Percentiles rank a stretch among this genome's conserved stretches.
phyloP scores from a whole-genome alignment of 805 yeast species.

The Lipomyces oligophaga region DNA sequence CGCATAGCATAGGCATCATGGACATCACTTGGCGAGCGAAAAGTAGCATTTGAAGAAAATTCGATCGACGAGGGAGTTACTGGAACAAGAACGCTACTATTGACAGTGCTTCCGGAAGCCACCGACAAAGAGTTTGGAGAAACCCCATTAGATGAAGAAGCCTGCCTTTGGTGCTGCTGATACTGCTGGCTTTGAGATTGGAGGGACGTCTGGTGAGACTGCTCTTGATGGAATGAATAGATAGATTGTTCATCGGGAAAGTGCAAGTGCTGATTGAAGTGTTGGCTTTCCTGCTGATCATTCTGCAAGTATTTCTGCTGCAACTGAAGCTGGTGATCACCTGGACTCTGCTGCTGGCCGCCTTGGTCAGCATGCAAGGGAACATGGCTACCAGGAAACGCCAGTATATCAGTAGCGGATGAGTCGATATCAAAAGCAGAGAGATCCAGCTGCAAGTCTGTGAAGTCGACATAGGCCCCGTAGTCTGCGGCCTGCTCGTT shows the following conservation, averaged over 20 bases:
- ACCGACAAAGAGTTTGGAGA: too few species aligned
- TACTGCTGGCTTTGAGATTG: slow-evolving; percentile 1
- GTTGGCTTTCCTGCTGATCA: slow-evolving; percentile 4
- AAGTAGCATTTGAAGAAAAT: slow-evolving; percentile 5
- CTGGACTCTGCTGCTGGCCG: neutral
- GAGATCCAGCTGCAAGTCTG: slow-evolving; percentile 26
- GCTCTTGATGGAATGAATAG: neutral
- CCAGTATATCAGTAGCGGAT: slow-evolving; percentile 4
- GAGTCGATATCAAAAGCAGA: slow-evolving; percentile 20
- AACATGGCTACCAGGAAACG: slow-evolving; percentile 2
- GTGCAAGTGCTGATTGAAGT: neutral
- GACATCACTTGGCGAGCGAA: slow-evolving; percentile 22
- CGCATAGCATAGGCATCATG: slow-evolving; percentile 15
- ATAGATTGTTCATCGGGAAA: neutral
- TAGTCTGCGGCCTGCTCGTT: slow-evolving; percentile 9
- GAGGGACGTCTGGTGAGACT: slow-evolving; percentile 2
- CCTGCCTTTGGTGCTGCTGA: slow-evolving; percentile 9
- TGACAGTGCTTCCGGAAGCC: slow-evolving; percentile 2
- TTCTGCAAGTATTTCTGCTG: slow-evolving; percentile 6
- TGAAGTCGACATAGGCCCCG: slow-evolving; percentile 24
- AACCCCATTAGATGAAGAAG: too few species aligned
- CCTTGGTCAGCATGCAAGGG: slow-evolving; percentile 1
- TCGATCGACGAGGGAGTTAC: slow-evolving; percentile 29
- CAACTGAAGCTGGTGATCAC: neutral
- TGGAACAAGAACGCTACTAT: slow-evolving; percentile 10